A percentile compares a stretch with the other conserved stretches of the same genome.
Evolutionary conservation across 2,329 filamentous ascomycete genomes (phyloP).

Genomic region (Xylaria polymorpha): DNA sequence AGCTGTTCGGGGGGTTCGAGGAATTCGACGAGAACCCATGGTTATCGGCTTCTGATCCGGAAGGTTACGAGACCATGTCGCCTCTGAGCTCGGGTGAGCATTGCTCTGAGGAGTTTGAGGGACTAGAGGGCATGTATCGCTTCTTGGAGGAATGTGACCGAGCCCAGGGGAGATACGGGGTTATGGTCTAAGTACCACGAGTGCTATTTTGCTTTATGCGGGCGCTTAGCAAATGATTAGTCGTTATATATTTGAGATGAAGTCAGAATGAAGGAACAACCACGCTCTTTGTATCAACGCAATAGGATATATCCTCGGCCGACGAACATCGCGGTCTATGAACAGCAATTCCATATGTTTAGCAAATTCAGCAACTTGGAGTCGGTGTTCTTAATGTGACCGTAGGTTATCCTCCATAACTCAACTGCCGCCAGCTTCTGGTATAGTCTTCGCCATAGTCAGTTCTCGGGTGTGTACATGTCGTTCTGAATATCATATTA

Average conservation of each 20-base stretch:
- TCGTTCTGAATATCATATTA: not conserved
- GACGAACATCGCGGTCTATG: conserved; percentile 17
- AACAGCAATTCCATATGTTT: conserved; percentile 35
- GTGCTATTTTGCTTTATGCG: conserved; percentile 18
- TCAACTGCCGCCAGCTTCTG: not conserved
- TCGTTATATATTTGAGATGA: conserved; percentile 11
- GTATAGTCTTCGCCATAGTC: not conserved
- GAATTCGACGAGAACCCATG: conserved; percentile 61
- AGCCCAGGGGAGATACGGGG: conserved; percentile 34
- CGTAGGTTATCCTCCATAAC: not conserved
- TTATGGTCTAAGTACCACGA: conserved; percentile 18
- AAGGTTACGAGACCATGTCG: conserved; percentile 64
- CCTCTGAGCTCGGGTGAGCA: conserved; percentile 59
- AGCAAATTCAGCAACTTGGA: conserved; percentile 3
- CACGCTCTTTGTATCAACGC: conserved; percentile 38
- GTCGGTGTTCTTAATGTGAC: conserved; percentile 2
- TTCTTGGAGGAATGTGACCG: conserved; percentile 70
- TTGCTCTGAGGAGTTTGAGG: conserved; percentile 63
- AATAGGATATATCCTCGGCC: conserved; percentile 11
- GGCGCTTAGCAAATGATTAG: conserved; percentile 21
- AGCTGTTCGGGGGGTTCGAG: conserved; percentile 53
- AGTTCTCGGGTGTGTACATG: not conserved
- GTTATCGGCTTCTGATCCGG: conserved; percentile 58
- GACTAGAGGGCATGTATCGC: conserved; percentile 67
- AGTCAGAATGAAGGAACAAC: conserved; percentile 30